These are phyloP conservation scores for Orbilia javanica DNA, from an alignment of 2,329 filamentous ascomycete species.

Conservation along the genomic window DNA sequence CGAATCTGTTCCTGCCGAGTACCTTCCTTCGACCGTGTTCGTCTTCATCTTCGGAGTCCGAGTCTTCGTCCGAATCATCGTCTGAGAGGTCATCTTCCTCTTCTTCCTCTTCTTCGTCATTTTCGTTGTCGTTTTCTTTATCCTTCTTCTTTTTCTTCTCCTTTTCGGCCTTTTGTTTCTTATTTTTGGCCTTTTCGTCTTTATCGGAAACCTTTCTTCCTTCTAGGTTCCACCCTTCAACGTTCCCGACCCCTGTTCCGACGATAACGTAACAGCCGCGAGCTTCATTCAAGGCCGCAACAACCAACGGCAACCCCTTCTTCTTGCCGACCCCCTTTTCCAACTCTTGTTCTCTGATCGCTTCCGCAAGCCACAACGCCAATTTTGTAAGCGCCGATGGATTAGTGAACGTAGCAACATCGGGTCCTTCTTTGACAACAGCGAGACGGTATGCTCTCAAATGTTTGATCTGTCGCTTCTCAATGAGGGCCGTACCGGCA, in stretches of 20 bases:
- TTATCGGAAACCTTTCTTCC: constrained; percentile 75
- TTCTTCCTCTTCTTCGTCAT: constrained; percentile 66
- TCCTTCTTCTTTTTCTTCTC: constrained; percentile 70
- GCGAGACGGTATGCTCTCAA: constrained; percentile 93
- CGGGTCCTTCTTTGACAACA: constrained; percentile 93
- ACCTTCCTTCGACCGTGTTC: constrained; percentile 74
- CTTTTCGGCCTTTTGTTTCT: constrained; percentile 74
- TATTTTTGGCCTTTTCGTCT: constrained; percentile 74
- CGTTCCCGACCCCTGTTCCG: constrained; percentile 83
- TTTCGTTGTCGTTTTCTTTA: constrained; percentile 68
- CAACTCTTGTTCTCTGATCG: constrained; percentile 87
- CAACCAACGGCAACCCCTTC: constrained; percentile 82
- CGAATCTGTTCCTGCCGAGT: constrained; percentile 88
- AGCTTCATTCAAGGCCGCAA: constrained; percentile 88
- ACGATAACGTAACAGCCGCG: constrained; percentile 92
- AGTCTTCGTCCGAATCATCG: constrained; percentile 67
- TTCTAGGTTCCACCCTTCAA: constrained; percentile 75
- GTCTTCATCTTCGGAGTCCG: constrained; percentile 67
- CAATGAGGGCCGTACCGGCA: constrained; percentile 89
- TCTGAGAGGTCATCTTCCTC: constrained; percentile 67
- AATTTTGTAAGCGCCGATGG: constrained; percentile 93
- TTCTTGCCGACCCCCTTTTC: constrained; percentile 76
- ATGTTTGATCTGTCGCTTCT: constrained; percentile 93
- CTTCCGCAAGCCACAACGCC: constrained; percentile 93
- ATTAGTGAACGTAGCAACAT: constrained; percentile 90